Evolutionary conservation across 2,329 filamentous ascomycete species (phyloP).

Genomic region (Alternaria sp.): DNA sequence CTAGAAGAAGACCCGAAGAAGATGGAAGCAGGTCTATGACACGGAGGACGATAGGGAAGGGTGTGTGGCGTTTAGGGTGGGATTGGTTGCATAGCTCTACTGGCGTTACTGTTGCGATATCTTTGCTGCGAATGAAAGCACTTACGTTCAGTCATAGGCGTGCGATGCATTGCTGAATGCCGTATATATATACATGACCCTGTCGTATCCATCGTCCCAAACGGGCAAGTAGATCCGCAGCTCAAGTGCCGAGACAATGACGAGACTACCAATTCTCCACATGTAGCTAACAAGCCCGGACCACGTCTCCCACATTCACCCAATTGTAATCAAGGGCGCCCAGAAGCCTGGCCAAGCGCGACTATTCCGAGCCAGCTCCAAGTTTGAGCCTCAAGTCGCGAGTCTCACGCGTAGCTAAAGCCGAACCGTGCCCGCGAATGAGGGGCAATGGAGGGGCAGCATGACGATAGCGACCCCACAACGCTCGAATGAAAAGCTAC

Average conservation of each 20-base stretch:
- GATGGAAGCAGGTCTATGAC: constrained; percentile 12
- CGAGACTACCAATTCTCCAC: constrained; percentile 15
- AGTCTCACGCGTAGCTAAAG: constrained; percentile 30
- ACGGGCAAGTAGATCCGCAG: constrained; percentile 30
- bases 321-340: constrained; percentile 20
- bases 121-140: background rate
- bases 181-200: constrained; percentile 10
- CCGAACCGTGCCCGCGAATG: constrained; percentile 32
- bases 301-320: background rate
- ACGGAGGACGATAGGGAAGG: constrained; percentile 2
- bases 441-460: constrained; percentile 39
- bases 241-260: constrained; percentile 10
- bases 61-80: background rate
- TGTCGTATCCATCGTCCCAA: constrained; percentile 23
- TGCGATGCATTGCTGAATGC: constrained; percentile 9
- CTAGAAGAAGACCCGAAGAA: constrained; percentile 29
- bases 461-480: constrained; percentile 34
- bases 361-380: constrained; percentile 29
- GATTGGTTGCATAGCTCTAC: background rate
- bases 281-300: constrained; percentile 33
- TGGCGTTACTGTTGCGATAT: background rate
- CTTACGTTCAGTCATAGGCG: background rate
- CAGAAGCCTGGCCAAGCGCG: background rate
- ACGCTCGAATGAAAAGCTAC: constrained; percentile 29
- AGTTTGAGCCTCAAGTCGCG: constrained; percentile 39